Conservation (phyloP, 2,329 filamentous ascomycete species). For the Colletotrichum falcatum region DNA sequence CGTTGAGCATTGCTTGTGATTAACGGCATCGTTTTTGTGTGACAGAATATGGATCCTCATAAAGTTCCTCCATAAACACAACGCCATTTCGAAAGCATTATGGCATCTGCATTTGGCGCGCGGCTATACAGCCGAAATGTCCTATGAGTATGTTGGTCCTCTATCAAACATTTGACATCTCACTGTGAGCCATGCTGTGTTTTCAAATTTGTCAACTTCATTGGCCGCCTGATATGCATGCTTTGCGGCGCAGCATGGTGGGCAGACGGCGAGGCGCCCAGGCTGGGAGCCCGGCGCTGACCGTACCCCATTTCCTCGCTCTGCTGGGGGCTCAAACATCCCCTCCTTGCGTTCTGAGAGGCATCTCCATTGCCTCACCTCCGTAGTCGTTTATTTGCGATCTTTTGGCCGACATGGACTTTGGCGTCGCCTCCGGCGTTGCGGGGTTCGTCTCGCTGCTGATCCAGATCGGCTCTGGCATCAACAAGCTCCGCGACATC, state of each 20-base stretch:
- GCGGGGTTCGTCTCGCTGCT: constrained; percentile 10
- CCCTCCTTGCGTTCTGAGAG: background rate
- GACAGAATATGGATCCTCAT: too few species aligned
- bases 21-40: too few species aligned
- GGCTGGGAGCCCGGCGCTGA: background rate
- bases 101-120: background rate
- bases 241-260: background rate
- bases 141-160: background rate
- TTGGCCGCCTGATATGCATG: background rate
- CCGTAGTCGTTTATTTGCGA: background rate
- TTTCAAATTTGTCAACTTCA: background rate
- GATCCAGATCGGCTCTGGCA: background rate
- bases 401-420: background rate
- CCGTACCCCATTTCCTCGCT: background rate
- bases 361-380: background rate
- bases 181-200: background rate
- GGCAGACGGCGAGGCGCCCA: background rate
- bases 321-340: background rate
- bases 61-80: too few species aligned
- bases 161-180: background rate
- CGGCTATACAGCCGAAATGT: background rate
- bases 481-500: background rate
- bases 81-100: too few species aligned
- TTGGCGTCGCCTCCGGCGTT: background rate
- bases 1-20: too few species aligned